Evolutionary conservation across 2,329 filamentous ascomycete genomes (phyloP).

Genomic region (Conoideocrella luteorostrata): DNA sequence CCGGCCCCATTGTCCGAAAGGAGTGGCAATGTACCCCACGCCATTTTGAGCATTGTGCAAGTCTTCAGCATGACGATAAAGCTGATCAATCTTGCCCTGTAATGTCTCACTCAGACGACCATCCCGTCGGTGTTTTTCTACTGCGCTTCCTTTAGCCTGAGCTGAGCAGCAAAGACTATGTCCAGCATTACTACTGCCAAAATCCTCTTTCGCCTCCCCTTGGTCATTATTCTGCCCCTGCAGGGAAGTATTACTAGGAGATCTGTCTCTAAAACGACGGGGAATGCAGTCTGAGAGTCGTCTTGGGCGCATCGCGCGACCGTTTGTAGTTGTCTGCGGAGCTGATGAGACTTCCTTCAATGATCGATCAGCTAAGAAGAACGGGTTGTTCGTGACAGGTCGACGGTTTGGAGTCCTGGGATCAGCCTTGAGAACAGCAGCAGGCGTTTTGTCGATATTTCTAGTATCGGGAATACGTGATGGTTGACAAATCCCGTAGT

Average conservation of each 20-base stretch:
- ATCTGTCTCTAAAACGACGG: constrained; percentile 12
- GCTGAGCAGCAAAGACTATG: constrained; percentile 27
- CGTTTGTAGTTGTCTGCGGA: constrained; percentile 16
- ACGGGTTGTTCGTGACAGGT: constrained; percentile 24
- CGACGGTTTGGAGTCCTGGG: constrained; percentile 5
- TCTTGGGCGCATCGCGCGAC: constrained; percentile 14
- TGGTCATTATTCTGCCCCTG: constrained; percentile 19
- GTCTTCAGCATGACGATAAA: constrained; percentile 27
- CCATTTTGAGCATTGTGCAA: constrained; percentile 28
- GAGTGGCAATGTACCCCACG: constrained; percentile 25
- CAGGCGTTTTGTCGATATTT: background rate
- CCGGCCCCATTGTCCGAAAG: background rate
- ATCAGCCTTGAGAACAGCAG: background rate
- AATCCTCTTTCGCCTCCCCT: constrained; percentile 13
- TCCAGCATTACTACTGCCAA: constrained; percentile 7
- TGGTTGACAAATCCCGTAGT: too few species aligned
- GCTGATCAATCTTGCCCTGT: constrained; percentile 18
- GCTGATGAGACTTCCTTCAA: constrained; percentile 14
- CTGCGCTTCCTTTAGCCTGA: background rate
- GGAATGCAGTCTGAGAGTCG: constrained; percentile 25
- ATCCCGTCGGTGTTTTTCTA: background rate
- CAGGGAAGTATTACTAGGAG: constrained; percentile 7
- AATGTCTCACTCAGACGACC: constrained; percentile 14
- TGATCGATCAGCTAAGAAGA: constrained; percentile 24
- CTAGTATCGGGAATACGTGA: too few species aligned